A percentile compares a stretch with the other conserved stretches of the same genome.
These are phyloP conservation scores for Myxozyma lipomycoides DNA, from an alignment of 805 yeast genomes.

Conservation along the genomic window DNA sequence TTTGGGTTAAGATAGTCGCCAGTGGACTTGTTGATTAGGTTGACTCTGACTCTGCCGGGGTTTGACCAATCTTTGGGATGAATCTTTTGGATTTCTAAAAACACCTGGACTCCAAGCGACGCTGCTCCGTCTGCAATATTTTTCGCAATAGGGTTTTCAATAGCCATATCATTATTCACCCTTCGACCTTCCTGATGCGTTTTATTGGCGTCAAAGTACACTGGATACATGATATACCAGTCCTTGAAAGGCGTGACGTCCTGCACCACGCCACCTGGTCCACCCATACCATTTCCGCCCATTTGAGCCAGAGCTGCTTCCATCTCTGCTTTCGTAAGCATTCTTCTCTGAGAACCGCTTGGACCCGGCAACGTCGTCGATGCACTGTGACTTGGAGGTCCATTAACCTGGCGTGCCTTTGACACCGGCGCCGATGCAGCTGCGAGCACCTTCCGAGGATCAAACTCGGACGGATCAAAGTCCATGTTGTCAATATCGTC, in stretches of 20 bases:
- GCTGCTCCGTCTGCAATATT: slow-evolving; percentile 68
- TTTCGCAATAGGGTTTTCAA: slow-evolving; percentile 82
- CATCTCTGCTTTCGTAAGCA: neutral
- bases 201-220: slow-evolving; percentile 80
- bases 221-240: slow-evolving; percentile 80
- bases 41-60: slow-evolving; percentile 89
- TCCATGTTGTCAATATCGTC: slow-evolving; percentile 86
- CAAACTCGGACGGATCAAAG: slow-evolving; percentile 89
- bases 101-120: slow-evolving; percentile 37
- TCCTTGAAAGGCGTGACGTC: slow-evolving; percentile 54
- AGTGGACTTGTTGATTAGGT: slow-evolving; percentile 52
- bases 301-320: neutral
- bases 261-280: slow-evolving; percentile 35
- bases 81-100: slow-evolving; percentile 61
- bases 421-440: slow-evolving; percentile 16
- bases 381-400: neutral
- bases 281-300: neutral
- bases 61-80: slow-evolving; percentile 98
- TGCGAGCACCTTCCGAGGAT: slow-evolving; percentile 47
- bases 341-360: neutral
- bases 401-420: too few species aligned
- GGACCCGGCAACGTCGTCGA: neutral
- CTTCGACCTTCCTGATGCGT: slow-evolving; percentile 80
- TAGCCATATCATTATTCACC: slow-evolving; percentile 63
- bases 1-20: slow-evolving; percentile 34